Base-by-base conservation (phyloP, 1,284 basidiomycete species). In the Athelia sp. region DNA sequence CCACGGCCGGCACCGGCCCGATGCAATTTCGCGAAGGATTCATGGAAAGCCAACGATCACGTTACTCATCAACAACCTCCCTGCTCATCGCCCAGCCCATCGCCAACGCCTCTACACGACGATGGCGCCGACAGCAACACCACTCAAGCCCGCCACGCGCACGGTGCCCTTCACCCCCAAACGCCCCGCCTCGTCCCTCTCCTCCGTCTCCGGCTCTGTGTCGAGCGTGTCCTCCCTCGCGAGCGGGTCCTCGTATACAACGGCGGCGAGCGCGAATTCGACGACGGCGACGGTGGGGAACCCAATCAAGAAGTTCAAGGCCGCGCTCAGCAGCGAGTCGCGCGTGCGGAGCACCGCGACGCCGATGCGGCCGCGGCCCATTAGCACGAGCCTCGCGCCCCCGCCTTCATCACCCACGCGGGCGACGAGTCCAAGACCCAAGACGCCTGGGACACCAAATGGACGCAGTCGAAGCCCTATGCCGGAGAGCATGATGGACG, bases 291-390 rank as follows among this genome's bases (percentile, higher is more conserved):
- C 4, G 6, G 26, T 29, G 6, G 26, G 26, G 6, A 29, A 29
- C 71, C 82, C 26, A 1, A 71, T 78, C 57, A 87, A 81, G 71
- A 83, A 82, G 60, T 84, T 83, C 68, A 87, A 82, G 57, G 79
- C 86, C 0, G 58, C 79, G 0, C 63, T 87, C 21, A 83, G 84
- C 0, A 59, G 72, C 10, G 86, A 87, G 60, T 76, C 80, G 8
- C 73, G 78, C 15, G 66, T 60, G 51, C 56, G 61, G 6, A 29
- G 26, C 26, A 29, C 26, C 21, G 57, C 62, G 35, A 59, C n/a
- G n/a, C n/a, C n/a, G n/a, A n/a, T n/a, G n/a, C n/a, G 58, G 18
- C 56, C 70, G 2, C 70, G 65, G 50, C 62, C 74, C 1, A 68
- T 63, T 40, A 53, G 72, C 2, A 62, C 68, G 13, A 63, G 79